Evolutionary conservation across 139 green algal genomes (phyloP), one percentile per base, ranked within the genome.

Genomic region (Gonium pectorale): DNA sequence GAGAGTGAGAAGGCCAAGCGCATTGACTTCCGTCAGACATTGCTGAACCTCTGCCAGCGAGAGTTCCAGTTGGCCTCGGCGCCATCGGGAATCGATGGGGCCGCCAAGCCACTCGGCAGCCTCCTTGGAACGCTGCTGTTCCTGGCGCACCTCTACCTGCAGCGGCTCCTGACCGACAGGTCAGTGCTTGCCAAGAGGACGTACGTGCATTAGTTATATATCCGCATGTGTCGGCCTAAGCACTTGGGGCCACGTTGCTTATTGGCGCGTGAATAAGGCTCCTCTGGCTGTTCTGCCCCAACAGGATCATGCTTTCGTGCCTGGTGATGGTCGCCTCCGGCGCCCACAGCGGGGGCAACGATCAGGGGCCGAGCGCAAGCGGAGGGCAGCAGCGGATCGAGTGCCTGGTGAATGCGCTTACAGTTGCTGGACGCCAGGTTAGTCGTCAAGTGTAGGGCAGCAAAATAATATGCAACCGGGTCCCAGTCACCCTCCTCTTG

Each of bases 271-370:
- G 49, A 59, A 13, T 59, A 17, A 59, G 49, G 15, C 17, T 59
- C 49, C 49, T 17, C 15, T 59, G 15, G 49, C 49, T 17, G 15
- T 59, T 17, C 49, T 59, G 49, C 13, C 26, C 2, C n/a, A n/a
- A n/a, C 70, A 68, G 74, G 27, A 82, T 82, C 74, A 82, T 82
- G 74, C 40, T 82, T 15, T 37, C 56, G 1, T 82, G 74, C n/a
- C 38, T 82, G 13, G 29, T 29, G 8, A 26, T n/a, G 40, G 74
- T 82, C 29, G 27, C 74, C 13, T 35, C 33, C 21, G 37, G 33
- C 52, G 43, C 35, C 46, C 9, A 3, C 13, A 15, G 51, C 51
- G 56, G 54, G 54, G 38, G 43, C 26, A 43, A 11, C 27, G 19
- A 29, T 6, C 24, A 38, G 5, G 29, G 4, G 51, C 49, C 64